Evolutionary conservation across 2,329 filamentous ascomycete species (phyloP), one percentile per base, ranked within the genome.

Genomic region (Fusarium sp.): DNA sequence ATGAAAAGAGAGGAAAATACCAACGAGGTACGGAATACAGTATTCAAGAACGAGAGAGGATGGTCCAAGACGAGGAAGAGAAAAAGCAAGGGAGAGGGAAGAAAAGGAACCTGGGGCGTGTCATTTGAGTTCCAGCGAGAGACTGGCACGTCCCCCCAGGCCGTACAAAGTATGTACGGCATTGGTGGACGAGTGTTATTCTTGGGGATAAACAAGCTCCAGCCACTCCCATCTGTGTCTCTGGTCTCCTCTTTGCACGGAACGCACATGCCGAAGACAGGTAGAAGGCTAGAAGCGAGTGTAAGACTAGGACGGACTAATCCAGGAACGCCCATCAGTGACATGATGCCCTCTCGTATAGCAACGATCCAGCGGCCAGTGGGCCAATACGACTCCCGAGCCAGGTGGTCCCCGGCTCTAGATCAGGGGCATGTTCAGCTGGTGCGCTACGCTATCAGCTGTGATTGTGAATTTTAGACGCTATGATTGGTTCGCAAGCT

Each of bases 361-460:
- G 60, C 45, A 30, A 51, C 3, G 62, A 65, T 60, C 60, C 22
- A 45, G 55, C 41, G 49, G 51, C 60, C 22, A 45, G 55, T 45
- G 49, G 51, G 35, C 43, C 56, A 49, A 63, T 58, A 54, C 53
- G 64, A 40, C 41, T 44, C 54, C 50, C 56, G 27, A 35, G 40
- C 61, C 60, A 59, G 65, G 48, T 11, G 15, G 45, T 54, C 64
- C 64, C 67, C 55, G 11, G 64, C 15, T 19, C 49, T 56, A 53
- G 67, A 54, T 68, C 68, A 70, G 68, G 68, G 66, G 60, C 57
- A 56, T 32, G 27, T 52, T 71, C 65, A 65, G 68, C 65, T 67
- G 33, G 30, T 27, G 19, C 13, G 20, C 20, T 39, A 27, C 54
- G 56, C 50, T 59, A 58, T 63, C 64, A 68, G 64, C 60, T 65